Evolutionary conservation across 2,329 filamentous ascomycete genomes (phyloP), one percentile per base, ranked within the genome.

Genomic region (Cordyceps militaris): DNA sequence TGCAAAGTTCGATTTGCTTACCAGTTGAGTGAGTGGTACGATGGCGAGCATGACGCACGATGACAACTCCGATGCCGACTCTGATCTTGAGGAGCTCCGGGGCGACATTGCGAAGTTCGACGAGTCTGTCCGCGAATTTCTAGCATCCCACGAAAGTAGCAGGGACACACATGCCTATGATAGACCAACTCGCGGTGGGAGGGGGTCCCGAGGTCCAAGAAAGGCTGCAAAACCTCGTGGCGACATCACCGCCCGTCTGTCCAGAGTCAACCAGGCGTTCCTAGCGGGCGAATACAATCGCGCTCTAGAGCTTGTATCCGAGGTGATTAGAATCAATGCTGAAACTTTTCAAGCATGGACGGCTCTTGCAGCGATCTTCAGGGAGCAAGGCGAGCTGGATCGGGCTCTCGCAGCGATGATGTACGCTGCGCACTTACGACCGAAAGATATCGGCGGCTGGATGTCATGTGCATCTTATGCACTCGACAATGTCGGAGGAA

Each of bases 201-300:
- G 66, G 56, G 66, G 73, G 28, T 59, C 68, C 47, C 69, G 74
- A 14, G 80, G 80, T 7, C 80, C 79, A 26, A 75, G 81, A 19
- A 83, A 85, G 67, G 80, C 83, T 24, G 84, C 82, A 9, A 86
- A 89, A 67, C 86, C 85, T 16, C 82, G 85, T 46, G 83, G 80
- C 42, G 85, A 91, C 63, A 89, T 91, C 69, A 89, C 86, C 65
- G 76, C 81, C 42, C 76, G 86, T 43, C 77, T 91, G 50, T 79
- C 81, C 48, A 77, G 81, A 65, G 88, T 89, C 3, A 88, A 85
- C 59, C 78, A 85, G 60, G 82, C 84, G 4, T 91, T 86, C 66
- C 76, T 90, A 59, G 75, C 79, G 10, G 76, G 79, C 26, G 77
- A 86, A 21, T 84, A 86, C 61, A 77, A 82, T 5, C 74, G 78